Conservation (phyloP, 208 protist genomes). For the Wallacemonas sp. region DNA sequence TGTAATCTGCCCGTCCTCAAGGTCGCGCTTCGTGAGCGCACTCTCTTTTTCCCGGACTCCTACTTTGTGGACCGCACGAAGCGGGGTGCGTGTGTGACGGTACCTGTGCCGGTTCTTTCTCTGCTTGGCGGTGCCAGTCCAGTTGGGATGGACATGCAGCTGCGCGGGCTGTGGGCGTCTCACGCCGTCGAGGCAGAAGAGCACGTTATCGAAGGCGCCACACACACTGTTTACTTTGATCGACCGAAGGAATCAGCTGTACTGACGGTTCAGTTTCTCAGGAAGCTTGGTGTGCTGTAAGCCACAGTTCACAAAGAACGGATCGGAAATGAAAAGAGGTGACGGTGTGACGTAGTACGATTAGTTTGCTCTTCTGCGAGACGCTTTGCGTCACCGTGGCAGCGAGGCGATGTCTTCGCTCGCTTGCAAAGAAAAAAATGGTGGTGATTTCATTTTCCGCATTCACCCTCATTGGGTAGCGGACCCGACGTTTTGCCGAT, state of each 20-base stretch:
- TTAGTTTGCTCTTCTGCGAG: too few relatives aligned
- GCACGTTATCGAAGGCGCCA: constrained; percentile 41
- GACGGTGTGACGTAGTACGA: too few relatives aligned
- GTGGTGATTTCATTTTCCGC: too few relatives aligned
- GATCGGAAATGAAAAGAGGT: background rate
- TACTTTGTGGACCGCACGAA: constrained; percentile 10
- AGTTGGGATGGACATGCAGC: constrained; percentile 23
- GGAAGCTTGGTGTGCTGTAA: constrained; percentile 6
- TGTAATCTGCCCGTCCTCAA: constrained; percentile 52
- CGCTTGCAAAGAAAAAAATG: too few relatives aligned
- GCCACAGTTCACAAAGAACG: too few relatives aligned
- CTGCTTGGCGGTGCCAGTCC: constrained; percentile 49
- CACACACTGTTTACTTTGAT: constrained; percentile 62
- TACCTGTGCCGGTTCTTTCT: constrained; percentile 35
- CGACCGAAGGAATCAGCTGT: constrained; percentile 26
- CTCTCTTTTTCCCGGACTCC: constrained; percentile 40
- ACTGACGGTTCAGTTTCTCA: constrained; percentile 28
- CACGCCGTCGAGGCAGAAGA: constrained; percentile 30
- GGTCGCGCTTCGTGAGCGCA: constrained; percentile 20
- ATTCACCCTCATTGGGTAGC: too few relatives aligned
- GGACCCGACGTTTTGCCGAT: too few relatives aligned
- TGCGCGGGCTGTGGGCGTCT: constrained; percentile 25
- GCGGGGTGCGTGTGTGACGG: background rate
- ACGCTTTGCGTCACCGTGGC: too few relatives aligned
- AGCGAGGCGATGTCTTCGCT: too few relatives aligned